Evolutionary conservation across 73 alveolate species (phyloP), one percentile per base, ranked within the genome.

Genomic region (Paramecium caudatum): DNA sequence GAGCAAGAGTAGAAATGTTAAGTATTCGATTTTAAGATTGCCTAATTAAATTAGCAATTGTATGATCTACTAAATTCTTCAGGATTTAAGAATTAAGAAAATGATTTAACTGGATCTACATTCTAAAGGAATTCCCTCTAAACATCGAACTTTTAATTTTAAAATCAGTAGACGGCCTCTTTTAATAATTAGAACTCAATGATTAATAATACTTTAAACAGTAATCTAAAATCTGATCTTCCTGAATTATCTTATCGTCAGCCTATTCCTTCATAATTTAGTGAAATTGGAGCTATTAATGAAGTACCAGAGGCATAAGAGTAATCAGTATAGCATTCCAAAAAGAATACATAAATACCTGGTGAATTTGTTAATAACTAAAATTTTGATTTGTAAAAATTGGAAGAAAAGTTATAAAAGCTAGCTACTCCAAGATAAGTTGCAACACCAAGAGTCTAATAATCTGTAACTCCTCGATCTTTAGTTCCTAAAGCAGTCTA

Each of bases 391-490:
- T 27, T 55, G 10, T 21, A 19, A 55, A 55, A 55, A 10, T 21
- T 55, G 12, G 80, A 55, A 55, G 80, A 55, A 55, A 55, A 55
- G 3, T 21, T 55, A 2, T 23, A 55, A 23, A 55, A 55, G 30
- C 30, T 55, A 23, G 80, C 80, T 9, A 55, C 80, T 55, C 80
- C 80, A 12, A 55, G 80, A 23, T 55, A 55, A 55, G 9, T 55
- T 6, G 80, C 30, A 9, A 55, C 80, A 7, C 80, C 80, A 2
- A 55, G 80, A 55, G 43, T 37, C 2, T 55, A 55, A 55, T 1
- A 17, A 5, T 27, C 23, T 55, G 21, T 55, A 0, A 55, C 80
- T 19, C 80, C 80, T 27, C 23, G 80, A 23, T 27, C 8, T 55
- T 16, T 55, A 23, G 30, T 19, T 19, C 30, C 80, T 12, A 55